Percentiles rank a stretch among this genome's conserved stretches.
phyloP scores from a whole-genome alignment of 371 early-diverging fungal genomes.

The Mucor mucedo region DNA sequence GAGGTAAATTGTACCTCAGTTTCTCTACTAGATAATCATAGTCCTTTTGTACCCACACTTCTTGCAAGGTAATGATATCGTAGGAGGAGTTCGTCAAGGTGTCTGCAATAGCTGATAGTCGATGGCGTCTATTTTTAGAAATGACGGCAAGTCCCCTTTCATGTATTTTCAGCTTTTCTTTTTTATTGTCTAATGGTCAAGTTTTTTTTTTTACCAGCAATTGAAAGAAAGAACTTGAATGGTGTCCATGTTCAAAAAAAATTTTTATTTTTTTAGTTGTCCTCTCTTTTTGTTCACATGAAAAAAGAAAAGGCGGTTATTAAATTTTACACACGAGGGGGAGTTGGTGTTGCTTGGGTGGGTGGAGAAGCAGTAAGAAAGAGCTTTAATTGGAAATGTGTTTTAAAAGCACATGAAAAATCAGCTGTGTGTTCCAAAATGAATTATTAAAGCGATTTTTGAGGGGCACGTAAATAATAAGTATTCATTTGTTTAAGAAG shows the following conservation, averaged over 20 bases:
- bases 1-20: conserved; percentile 37
- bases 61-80: conserved; percentile 61
- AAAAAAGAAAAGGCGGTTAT: no score
- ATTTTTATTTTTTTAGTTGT: background rate
- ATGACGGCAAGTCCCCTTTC: conserved; percentile 53
- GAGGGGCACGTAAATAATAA: background rate
- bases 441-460: background rate
- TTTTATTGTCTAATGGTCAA: background rate
- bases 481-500: no score
- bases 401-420: background rate
- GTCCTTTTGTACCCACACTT: conserved; percentile 55
- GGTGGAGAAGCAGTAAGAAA: background rate
- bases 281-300: no score
- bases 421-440: conserved; percentile 5
- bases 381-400: no score
- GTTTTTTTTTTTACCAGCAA: conserved; percentile 39
- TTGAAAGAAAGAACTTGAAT: conserved; percentile 43
- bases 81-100: conserved; percentile 31
- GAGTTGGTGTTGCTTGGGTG: background rate
- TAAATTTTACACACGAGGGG: no score
- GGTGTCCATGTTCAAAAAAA: background rate
- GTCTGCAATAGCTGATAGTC: conserved; percentile 52
- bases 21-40: conserved; percentile 34
- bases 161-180: background rate
- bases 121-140: conserved; percentile 40